phyloP scores from a whole-genome alignment of 2,329 filamentous ascomycete genomes.

The Pseudopithomyces chartarum region DNA sequence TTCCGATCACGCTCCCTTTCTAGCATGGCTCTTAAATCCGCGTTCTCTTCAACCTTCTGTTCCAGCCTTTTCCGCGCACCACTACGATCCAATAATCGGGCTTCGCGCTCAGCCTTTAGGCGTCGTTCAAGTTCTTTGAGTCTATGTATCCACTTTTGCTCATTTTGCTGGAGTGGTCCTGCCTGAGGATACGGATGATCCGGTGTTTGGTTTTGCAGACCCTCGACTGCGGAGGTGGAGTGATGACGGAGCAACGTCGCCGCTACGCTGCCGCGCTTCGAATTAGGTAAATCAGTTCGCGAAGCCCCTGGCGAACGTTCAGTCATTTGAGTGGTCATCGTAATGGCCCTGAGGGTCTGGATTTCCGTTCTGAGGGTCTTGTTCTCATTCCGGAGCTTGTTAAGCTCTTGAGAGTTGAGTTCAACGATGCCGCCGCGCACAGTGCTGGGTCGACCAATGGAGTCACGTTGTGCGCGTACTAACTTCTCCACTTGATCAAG shows the following conservation, averaged over 20 bases:
- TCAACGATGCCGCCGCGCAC: constrained; percentile 47
- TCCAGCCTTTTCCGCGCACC: constrained; percentile 81
- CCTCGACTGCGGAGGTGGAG: constrained; percentile 57
- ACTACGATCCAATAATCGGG: constrained; percentile 78
- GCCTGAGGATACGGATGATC: constrained; percentile 40
- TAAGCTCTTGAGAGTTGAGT: constrained; percentile 57
- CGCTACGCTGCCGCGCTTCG: constrained; percentile 52
- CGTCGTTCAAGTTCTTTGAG: constrained; percentile 86
- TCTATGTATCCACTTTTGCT: constrained; percentile 83
- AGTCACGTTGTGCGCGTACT: constrained; percentile 54
- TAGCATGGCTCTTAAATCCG: constrained; percentile 69
- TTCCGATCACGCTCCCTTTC: constrained; percentile 57
- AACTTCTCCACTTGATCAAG: constrained; percentile 85
- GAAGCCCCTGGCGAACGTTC: constrained; percentile 29
- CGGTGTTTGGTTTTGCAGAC: constrained; percentile 33
- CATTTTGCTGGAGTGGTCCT: constrained; percentile 53
- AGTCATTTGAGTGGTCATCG: constrained; percentile 30
- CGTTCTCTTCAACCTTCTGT: constrained; percentile 75
- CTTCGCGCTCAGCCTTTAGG: constrained; percentile 88
- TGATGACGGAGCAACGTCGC: constrained; percentile 61
- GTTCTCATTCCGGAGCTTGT: constrained; percentile 64
- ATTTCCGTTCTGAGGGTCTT: constrained; percentile 65
- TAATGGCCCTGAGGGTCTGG: constrained; percentile 64
- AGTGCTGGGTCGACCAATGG: constrained; percentile 45
- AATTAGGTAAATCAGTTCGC: constrained; percentile 32